These are phyloP conservation scores for Lablab purpureus DNA, from an alignment of 306 rosid species.

Conservation along the genomic window DNA sequence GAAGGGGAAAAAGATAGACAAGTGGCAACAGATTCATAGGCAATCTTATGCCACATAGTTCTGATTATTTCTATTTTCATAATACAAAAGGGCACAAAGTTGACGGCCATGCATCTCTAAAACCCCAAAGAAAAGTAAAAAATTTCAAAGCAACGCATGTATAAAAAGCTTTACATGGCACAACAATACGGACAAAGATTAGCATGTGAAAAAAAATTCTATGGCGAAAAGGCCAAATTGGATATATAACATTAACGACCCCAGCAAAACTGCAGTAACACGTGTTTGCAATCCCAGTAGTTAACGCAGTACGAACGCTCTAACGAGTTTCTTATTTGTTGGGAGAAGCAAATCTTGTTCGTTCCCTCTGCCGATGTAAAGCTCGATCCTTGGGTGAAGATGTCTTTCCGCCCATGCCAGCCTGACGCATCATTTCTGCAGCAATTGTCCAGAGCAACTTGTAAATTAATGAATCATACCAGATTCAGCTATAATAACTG, in stretches of 20 bases:
- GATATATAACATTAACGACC: slow-evolving; percentile 47
- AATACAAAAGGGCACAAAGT: slow-evolving; percentile 56
- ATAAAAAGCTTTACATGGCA: slow-evolving; percentile 58
- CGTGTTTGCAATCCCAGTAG: slow-evolving; percentile 44
- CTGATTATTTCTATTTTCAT: slow-evolving; percentile 62
- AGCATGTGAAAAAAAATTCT: slow-evolving; percentile 46
- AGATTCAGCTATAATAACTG: not conserved
- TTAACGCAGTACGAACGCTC: not conserved
- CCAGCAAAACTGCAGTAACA: slow-evolving; percentile 57
- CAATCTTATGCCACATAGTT: slow-evolving; percentile 47
- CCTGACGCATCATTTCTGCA: slow-evolving; percentile 99
- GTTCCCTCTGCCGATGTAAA: slow-evolving; percentile 73
- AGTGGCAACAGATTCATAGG: slow-evolving; percentile 50
- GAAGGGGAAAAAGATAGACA: not conserved
- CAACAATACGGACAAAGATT: slow-evolving; percentile 49
- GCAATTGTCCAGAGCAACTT: slow-evolving; percentile 10
- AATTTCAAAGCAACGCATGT: slow-evolving; percentile 43
- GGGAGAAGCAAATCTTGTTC: slow-evolving; percentile 96
- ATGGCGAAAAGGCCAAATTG: slow-evolving; percentile 40
- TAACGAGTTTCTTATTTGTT: slow-evolving; percentile 49
- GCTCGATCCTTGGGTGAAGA: slow-evolving; percentile 93
- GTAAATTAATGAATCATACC: slow-evolving; percentile 15
- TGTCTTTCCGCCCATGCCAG: slow-evolving; percentile 77
- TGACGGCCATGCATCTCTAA: slow-evolving; percentile 46
- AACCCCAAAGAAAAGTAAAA: slow-evolving; percentile 40